Conservation (phyloP, 2,329 filamentous ascomycete species). For the Colletotrichum scovillei region DNA sequence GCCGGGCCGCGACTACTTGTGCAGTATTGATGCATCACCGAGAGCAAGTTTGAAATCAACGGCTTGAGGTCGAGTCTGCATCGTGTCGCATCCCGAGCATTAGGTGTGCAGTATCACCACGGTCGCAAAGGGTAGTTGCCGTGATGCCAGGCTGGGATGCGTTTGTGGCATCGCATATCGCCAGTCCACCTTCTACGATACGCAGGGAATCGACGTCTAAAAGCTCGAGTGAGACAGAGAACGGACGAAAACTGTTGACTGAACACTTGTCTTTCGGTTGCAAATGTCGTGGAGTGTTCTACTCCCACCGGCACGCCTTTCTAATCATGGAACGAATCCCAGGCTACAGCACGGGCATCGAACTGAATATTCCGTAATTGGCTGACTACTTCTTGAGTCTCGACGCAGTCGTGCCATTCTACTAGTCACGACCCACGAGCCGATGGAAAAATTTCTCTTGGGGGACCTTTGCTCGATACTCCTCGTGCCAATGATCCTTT, state of each 20-base stretch:
- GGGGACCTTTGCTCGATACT: constrained; percentile 67
- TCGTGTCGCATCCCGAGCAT: constrained; percentile 67
- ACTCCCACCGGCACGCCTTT: constrained; percentile 54
- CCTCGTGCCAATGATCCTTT: constrained; percentile 73
- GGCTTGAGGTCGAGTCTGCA: constrained; percentile 70
- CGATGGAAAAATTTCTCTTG: constrained; percentile 58
- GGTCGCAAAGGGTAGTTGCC: constrained; percentile 61
- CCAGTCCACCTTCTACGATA: constrained; percentile 67
- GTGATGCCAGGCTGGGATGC: constrained; percentile 67
- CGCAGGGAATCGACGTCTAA: constrained; percentile 72
- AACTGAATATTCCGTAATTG: too few species aligned
- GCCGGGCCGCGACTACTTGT: constrained; percentile 60
- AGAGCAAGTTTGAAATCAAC: constrained; percentile 74
- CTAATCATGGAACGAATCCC: background rate
- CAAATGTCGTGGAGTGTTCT: constrained; percentile 72
- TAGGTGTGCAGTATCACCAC: constrained; percentile 65
- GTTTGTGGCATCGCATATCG: constrained; percentile 70
- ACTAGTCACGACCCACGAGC: too few species aligned
- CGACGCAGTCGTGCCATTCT: too few species aligned
- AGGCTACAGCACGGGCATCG: background rate
- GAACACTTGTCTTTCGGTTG: constrained; percentile 70
- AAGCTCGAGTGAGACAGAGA: constrained; percentile 71
- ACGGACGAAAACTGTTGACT: constrained; percentile 55
- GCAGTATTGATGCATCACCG: constrained; percentile 42
- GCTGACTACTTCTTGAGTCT: too few species aligned